Percentiles rank a stretch among this genome's conserved stretches.
These are phyloP conservation scores for Eucalyptus camaldulensis DNA, from an alignment of 345 rosid genomes.

Conservation along the genomic window DNA sequence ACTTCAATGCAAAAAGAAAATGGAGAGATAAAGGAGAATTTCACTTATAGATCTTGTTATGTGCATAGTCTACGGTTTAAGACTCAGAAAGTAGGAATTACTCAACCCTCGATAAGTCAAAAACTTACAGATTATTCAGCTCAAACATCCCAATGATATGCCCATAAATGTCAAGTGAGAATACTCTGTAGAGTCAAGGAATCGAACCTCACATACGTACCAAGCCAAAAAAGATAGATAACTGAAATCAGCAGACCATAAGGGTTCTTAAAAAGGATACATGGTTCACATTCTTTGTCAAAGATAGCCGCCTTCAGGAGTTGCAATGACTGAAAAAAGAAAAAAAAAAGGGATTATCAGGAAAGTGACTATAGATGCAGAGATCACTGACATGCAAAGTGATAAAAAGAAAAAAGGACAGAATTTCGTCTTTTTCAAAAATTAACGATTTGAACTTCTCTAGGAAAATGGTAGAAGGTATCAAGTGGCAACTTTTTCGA, in stretches of 20 bases:
- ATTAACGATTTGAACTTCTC: no score
- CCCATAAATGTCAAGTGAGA: slow-evolving; percentile 88
- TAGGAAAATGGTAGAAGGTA: no score
- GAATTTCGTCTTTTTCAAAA: no score
- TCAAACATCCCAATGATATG: slow-evolving; percentile 93
- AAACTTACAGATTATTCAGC: slow-evolving; percentile 86
- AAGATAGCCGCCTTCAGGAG: slow-evolving; percentile 67
- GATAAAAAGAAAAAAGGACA: no score
- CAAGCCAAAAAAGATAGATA: not conserved
- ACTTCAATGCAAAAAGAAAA: not conserved
- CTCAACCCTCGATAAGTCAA: not conserved
- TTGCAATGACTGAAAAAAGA: slow-evolving; percentile 64
- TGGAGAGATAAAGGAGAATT: not conserved
- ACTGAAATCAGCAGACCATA: no score
- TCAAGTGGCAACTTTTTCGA: no score
- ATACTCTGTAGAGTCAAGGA: slow-evolving; percentile 68
- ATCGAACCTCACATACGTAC: not conserved
- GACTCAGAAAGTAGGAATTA: not conserved
- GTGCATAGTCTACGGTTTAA: not conserved
- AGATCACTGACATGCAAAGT: no score
- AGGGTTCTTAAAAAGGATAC: no score
- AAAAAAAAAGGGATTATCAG: not conserved
- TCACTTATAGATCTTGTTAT: not conserved
- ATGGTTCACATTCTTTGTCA: not conserved
- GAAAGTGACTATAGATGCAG: no score